Evolutionary conservation across 2,329 filamentous ascomycete genomes (phyloP), one percentile per base, ranked within the genome.

Genomic region (Pseudocercospora ulei): DNA sequence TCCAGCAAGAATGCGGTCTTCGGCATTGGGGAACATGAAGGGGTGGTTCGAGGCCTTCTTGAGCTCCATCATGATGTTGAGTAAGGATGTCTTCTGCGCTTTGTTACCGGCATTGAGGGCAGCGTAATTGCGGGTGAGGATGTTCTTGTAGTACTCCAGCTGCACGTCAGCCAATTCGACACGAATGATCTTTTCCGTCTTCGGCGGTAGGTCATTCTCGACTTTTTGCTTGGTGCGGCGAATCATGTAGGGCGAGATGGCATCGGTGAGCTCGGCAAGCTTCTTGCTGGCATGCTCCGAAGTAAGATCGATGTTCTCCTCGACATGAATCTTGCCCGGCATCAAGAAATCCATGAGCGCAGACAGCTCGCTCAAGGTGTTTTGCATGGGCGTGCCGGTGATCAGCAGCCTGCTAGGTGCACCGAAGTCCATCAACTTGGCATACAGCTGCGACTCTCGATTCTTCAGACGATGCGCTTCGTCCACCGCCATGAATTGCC

Each of bases 31-130:
- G 53, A 98, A 96, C 80, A 98, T 92, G 65, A 95, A 93, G 1
- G 90, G 88, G 58, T 98, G 90, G 56, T 98, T 98, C 65, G 88
- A 96, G 59, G 90, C 86, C 64, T 98, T 98, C 69, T 98, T 98
- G 56, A 98, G 64, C 62, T 98, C 90, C 90, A 98, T 98, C 76
- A 98, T 95, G 60, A 98, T 90, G 63, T 98, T 98, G 48, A 98
- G 68, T 8, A 98, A 67, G 0, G 88, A 96, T 51, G 93, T 88
- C 63, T 94, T 96, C 61, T 92, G 84, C 4, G 88, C 90, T 44
- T 77, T 84, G 28, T 80, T 79, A 29, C 86, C 88, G 56, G 94
- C 83, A 53, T 92, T 94, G 19, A 98, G 71, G 2, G 88, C 90
- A 18, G 86, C 78, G 56, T 98, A 98, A 59, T 98, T 98, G 55